These are phyloP conservation scores for Colletotrichum sp. DNA, from an alignment of 2,329 filamentous ascomycete species.

Conservation along the genomic window DNA sequence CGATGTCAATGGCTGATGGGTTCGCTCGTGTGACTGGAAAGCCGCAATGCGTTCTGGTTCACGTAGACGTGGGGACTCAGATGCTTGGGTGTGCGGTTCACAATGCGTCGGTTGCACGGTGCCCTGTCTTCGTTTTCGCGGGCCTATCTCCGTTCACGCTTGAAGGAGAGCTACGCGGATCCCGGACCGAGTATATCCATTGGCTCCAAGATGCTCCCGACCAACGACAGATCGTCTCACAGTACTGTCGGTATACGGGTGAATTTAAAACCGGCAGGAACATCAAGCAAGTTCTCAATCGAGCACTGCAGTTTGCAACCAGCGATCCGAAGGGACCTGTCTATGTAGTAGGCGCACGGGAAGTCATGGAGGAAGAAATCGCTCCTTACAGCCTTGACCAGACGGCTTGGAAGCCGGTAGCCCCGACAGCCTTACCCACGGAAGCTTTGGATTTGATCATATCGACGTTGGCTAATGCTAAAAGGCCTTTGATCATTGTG, in stretches of 20 bases:
- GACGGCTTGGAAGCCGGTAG: slow-evolving; percentile 72
- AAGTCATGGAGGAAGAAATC: slow-evolving; percentile 84
- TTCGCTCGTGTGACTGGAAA: slow-evolving; percentile 71
- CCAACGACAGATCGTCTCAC: slow-evolving; percentile 74
- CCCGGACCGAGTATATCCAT: slow-evolving; percentile 76
- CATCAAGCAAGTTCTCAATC: slow-evolving; percentile 83
- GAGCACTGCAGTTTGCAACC: slow-evolving; percentile 76
- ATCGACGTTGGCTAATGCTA: slow-evolving; percentile 65
- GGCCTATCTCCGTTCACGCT: slow-evolving; percentile 74
- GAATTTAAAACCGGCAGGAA: slow-evolving; percentile 82
- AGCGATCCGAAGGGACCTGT: slow-evolving; percentile 77
- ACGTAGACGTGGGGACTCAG: slow-evolving; percentile 80
- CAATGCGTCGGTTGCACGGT: slow-evolving; percentile 73
- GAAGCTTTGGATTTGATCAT: slow-evolving; percentile 64
- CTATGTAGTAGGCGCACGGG: slow-evolving; percentile 74
- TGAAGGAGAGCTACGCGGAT: slow-evolving; percentile 74
- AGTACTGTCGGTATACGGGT: slow-evolving; percentile 79
- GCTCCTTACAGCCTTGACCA: slow-evolving; percentile 73
- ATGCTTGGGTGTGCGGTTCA: slow-evolving; percentile 74
- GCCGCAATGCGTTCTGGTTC: slow-evolving; percentile 74
- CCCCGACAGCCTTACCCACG: slow-evolving; percentile 63
- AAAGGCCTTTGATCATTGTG: slow-evolving; percentile 72
- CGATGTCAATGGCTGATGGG: slow-evolving; percentile 77
- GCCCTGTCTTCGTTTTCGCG: slow-evolving; percentile 75
- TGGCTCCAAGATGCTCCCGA: slow-evolving; percentile 81